phyloP scores from a whole-genome alignment of 2,329 filamentous ascomycete species.

The Diaporthe citrichinensis region DNA sequence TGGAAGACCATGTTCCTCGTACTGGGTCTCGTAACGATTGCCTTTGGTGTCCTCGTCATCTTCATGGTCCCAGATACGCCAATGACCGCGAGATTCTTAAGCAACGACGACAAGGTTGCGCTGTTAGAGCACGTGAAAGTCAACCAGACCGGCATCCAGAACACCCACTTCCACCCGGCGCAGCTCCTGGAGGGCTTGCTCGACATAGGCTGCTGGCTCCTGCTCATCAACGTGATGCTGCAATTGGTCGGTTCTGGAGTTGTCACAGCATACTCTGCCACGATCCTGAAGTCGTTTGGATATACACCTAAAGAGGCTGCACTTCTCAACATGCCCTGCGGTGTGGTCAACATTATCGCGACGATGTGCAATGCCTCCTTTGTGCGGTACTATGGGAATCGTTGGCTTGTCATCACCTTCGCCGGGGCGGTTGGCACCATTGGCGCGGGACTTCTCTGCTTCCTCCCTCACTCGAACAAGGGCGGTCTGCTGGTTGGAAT shows the following conservation, averaged over 20 bases:
- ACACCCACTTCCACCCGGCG: constrained; percentile 37
- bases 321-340: constrained; percentile 45
- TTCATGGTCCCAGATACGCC: constrained; percentile 44
- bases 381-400: constrained; percentile 8
- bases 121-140: constrained; percentile 47
- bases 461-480: constrained; percentile 23
- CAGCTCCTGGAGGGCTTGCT: constrained; percentile 40
- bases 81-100: constrained; percentile 43
- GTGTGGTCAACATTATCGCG: constrained; percentile 7
- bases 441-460: constrained; percentile 19
- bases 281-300: constrained; percentile 28
- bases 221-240: constrained; percentile 42
- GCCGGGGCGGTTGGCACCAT: not conserved
- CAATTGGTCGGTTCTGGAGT: constrained; percentile 45
- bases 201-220: constrained; percentile 45
- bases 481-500: not conserved
- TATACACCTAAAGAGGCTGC: constrained; percentile 36
- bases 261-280: constrained; percentile 29
- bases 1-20: constrained; percentile 49
- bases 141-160: constrained; percentile 41
- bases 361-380: constrained; percentile 20
- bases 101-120: constrained; percentile 44
- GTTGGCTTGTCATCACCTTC: constrained; percentile 13
- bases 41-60: constrained; percentile 45
- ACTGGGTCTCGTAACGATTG: constrained; percentile 47